Evolutionary conservation across 495 filamentous ascomycete genomes (phyloP).

Genomic region (Hypoxylon perforatum): DNA sequence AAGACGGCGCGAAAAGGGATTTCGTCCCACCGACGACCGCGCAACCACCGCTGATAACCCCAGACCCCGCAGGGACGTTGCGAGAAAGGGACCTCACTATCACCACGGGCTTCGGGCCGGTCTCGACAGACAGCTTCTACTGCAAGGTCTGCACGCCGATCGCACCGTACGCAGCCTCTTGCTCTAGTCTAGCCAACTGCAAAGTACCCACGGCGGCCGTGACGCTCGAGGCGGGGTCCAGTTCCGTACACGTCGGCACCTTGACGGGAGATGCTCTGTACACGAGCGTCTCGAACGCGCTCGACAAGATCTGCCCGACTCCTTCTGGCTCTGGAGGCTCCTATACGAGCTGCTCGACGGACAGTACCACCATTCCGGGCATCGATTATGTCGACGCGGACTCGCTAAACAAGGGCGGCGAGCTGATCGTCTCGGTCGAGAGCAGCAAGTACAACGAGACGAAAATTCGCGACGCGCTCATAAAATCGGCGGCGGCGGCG

Average conservation of each 20-base stretch:
- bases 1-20: neutral
- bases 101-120: neutral
- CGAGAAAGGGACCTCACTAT: neutral
- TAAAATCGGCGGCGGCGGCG: neutral
- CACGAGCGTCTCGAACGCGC: neutral
- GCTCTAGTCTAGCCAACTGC: neutral
- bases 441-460: conserved; percentile 2
- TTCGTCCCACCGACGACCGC: neutral
- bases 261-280: conserved; percentile 1
- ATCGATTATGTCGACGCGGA: neutral
- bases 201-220: neutral
- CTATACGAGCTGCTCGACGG: conserved; percentile 1
- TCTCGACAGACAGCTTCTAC: neutral
- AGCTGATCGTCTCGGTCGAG: conserved; percentile 3
- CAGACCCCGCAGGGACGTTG: neutral
- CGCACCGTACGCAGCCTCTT: neutral
- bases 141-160: neutral
- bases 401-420: neutral
- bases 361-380: neutral
- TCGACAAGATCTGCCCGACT: neutral
- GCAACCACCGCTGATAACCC: neutral
- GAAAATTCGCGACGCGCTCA: neutral
- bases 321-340: neutral
- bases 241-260: neutral
- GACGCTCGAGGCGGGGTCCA: neutral